Conservation (phyloP, 305 asterid species). For the Fraxinus xanthoxyloides region DNA sequence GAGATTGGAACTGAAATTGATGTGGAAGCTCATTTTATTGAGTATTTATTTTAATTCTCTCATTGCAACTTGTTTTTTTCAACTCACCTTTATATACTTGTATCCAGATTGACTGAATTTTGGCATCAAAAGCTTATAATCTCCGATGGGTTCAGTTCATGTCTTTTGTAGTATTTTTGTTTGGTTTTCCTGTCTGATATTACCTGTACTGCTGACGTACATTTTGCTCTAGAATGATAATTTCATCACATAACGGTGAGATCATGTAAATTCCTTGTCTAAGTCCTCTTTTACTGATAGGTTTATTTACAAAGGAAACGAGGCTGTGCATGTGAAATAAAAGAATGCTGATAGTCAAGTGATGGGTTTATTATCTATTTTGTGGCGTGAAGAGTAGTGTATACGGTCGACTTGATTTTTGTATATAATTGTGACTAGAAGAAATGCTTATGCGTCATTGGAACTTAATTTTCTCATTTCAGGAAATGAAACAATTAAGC, state of each 20-base stretch:
- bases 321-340: neutral
- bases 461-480: neutral
- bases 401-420: neutral
- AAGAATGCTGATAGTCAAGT: neutral
- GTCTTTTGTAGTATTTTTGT: neutral
- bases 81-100: conserved; percentile 15
- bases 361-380: neutral
- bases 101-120: conserved; percentile 23
- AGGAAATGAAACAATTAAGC: neutral
- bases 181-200: neutral
- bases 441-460: neutral
- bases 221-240: neutral
- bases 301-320: neutral
- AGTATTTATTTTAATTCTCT: conserved; percentile 27
- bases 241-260: neutral
- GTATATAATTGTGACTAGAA: neutral
- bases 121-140: conserved; percentile 9
- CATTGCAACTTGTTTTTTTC: conserved; percentile 13
- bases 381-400: neutral
- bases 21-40: conserved; percentile 15
- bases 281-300: neutral
- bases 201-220: neutral
- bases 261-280: neutral
- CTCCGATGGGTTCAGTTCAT: neutral
- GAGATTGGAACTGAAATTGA: neutral